Base-by-base conservation (phyloP, 345 rosid species). In the Pugionium dolabratum region DNA sequence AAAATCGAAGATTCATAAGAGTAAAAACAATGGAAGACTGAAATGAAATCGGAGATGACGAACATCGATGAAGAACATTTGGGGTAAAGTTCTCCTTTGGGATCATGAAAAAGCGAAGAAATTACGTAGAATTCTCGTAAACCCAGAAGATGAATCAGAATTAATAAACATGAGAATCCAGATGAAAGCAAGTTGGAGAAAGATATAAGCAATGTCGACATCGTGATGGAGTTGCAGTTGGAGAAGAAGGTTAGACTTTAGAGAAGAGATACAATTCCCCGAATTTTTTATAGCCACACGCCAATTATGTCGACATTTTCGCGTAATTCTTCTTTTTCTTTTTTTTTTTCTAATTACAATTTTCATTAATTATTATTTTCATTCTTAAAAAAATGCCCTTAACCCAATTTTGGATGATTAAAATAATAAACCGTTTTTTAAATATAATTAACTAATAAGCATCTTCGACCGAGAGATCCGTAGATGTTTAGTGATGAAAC, bases 61-160 rank as follows among this genome's bases (percentile, higher is more conserved):
- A 66, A 73, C 77, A 61, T 73, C 58, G 73, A 67, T 26, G 72
- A 66, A 51, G 73, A 67, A 53, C 77, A 74, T 74, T 73, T 44
- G 30, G 4, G 50, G 5, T 4, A 66, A 27, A 68, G 67, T 52
- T 40, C 3, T 2, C 27, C 35, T 4, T 53, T 5, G 67, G 68
- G 77, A 74, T 67, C 73, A 74, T 66, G 37, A 40, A 59, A 48
- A 49, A 30, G 44, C 2, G 18, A 5, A 34, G 31, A 33, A n/a
- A 33, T 33, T 39, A 50, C 36, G 48, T 28, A 30, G 6, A 40
- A 32, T 2, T 50, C n/a, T 34, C 35, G 54, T 1, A 58, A 65
- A 51, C 39, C 53, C 42, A 31, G 31, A 43, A 49, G 2, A 42
- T 1, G 6, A 32, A 33, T 4, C 11, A 11, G 8, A 4, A 4